Evolutionary conservation across 2,329 filamentous ascomycete genomes (phyloP).

Genomic region (Celoporthe dispersa): DNA sequence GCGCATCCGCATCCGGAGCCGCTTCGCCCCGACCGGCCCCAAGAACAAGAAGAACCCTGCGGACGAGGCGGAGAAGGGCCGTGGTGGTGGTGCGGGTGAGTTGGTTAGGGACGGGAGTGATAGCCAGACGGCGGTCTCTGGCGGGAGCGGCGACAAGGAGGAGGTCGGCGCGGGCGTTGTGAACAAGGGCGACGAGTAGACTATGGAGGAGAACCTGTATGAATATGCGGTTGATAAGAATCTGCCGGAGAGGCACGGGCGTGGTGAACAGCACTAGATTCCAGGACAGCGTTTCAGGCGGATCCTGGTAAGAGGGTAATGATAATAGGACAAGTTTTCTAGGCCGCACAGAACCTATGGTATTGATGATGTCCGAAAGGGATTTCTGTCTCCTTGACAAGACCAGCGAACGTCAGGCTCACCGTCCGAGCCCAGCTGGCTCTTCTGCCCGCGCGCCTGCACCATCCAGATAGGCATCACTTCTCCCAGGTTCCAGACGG

Average conservation of each 20-base stretch:
- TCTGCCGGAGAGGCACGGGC: neutral
- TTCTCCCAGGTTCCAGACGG: too few species aligned
- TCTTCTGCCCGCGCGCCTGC: neutral
- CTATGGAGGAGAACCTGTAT: constrained; percentile 4
- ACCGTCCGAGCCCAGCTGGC: neutral
- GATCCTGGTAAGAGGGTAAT: neutral
- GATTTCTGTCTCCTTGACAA: neutral
- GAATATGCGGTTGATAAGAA: neutral
- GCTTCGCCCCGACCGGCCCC: constrained; percentile 19
- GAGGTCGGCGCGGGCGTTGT: neutral
- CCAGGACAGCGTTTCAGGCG: neutral
- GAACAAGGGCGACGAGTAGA: constrained; percentile 3
- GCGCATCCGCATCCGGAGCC: constrained; percentile 41
- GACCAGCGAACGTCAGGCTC: neutral
- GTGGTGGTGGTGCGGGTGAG: constrained; percentile 1
- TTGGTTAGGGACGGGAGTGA: neutral
- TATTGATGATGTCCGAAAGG: neutral
- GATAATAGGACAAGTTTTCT: neutral
- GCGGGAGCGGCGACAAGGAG: neutral
- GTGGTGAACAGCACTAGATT: neutral
- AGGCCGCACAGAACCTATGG: neutral
- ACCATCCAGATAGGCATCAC: neutral
- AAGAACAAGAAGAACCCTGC: neutral
- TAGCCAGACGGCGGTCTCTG: neutral
- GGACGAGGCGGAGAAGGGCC: constrained; percentile 23